phyloP scores from a whole-genome alignment of 371 early-diverging fungal genomes.

The Mortierella sp. region DNA sequence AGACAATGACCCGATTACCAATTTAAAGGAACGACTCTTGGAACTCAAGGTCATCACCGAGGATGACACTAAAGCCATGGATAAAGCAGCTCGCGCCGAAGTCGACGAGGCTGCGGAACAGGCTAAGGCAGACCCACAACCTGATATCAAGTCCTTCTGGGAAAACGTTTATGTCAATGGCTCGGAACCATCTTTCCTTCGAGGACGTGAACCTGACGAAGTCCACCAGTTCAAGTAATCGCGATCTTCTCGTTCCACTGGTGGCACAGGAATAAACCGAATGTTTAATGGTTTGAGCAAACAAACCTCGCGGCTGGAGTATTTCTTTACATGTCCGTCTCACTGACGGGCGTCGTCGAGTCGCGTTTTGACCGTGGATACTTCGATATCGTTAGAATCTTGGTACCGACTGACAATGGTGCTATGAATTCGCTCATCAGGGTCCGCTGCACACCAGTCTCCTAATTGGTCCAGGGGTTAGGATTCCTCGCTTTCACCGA shows the following conservation, averaged over 20 bases:
- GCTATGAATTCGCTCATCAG: too few species aligned
- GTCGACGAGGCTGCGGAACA: constrained; percentile 89
- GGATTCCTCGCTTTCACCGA: constrained; percentile 45
- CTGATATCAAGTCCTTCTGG: constrained; percentile 78
- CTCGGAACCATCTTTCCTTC: constrained; percentile 74
- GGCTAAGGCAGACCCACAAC: constrained; percentile 89
- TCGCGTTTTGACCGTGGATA: too few species aligned
- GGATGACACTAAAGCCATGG: constrained; percentile 92
- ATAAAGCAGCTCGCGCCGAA: constrained; percentile 86
- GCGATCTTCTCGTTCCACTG: too few species aligned
- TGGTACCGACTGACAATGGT: too few species aligned
- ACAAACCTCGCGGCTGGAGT: too few species aligned
- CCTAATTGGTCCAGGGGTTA: constrained; percentile 34
- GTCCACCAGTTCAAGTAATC: constrained; percentile 62
- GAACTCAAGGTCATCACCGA: constrained; percentile 79
- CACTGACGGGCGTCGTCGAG: too few species aligned
- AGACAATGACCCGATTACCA: constrained; percentile 93
- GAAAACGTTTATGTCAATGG: constrained; percentile 87
- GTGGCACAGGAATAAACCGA: too few species aligned
- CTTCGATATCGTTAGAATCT: too few species aligned
- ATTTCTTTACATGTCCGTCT: too few species aligned
- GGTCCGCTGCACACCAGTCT: too few species aligned
- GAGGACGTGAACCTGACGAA: constrained; percentile 86
- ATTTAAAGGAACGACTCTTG: constrained; percentile 86
- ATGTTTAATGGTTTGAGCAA: too few species aligned